Percentiles rank a stretch among this genome's conserved stretches.
Conservation (phyloP, 805 yeast species). For the Zygotorulaspora sp. region DNA sequence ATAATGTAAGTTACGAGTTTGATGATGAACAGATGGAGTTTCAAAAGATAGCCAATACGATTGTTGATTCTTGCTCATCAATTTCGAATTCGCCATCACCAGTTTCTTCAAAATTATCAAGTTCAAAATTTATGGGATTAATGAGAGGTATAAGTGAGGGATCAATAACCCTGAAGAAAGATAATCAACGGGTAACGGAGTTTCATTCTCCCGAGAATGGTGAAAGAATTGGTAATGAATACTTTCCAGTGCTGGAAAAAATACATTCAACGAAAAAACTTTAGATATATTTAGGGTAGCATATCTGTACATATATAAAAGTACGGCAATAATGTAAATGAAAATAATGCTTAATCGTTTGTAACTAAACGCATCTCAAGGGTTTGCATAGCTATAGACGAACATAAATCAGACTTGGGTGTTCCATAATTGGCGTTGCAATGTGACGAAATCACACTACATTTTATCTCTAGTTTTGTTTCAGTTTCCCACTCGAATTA, state of each 20-base stretch:
- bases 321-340: too few relatives aligned
- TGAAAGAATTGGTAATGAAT: constrained; percentile 28
- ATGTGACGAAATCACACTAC: too few relatives aligned
- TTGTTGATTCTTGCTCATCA: constrained; percentile 21
- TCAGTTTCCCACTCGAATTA: too few relatives aligned
- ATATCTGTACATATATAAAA: too few relatives aligned
- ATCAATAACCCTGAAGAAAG: constrained; percentile 24
- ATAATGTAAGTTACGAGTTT: neutral
- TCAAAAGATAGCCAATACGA: constrained; percentile 25
- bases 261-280: too few relatives aligned
- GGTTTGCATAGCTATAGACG: too few relatives aligned
- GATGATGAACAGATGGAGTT: constrained; percentile 26
- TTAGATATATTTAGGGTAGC: too few relatives aligned
- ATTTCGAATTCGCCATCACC: constrained; percentile 13
- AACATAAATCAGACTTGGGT: too few relatives aligned
- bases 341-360: too few relatives aligned
- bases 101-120: constrained; percentile 20
- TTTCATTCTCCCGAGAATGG: constrained; percentile 25
- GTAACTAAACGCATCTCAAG: too few relatives aligned
- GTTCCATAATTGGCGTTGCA: too few relatives aligned
- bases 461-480: too few relatives aligned
- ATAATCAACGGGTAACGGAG: constrained; percentile 16
- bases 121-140: constrained; percentile 30
- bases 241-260: constrained; percentile 22
- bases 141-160: constrained; percentile 33